phyloP scores from a whole-genome alignment of 2,329 filamentous ascomycete genomes.

The Exophiala alcalophila region DNA sequence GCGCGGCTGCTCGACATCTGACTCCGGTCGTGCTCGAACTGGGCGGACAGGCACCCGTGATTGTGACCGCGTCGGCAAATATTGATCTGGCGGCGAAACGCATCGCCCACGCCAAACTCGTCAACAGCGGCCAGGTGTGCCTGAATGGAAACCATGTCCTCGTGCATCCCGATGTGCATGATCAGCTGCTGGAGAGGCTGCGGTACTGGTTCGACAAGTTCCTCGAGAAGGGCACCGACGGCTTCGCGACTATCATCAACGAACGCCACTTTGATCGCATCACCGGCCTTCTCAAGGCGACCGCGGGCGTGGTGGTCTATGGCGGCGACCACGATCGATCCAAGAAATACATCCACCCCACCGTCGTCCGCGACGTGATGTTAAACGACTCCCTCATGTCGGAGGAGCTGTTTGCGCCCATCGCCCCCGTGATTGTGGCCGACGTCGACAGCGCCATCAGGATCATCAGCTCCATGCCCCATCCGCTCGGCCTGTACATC shows the following conservation, averaged over 20 bases:
- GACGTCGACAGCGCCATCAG: constrained; percentile 35
- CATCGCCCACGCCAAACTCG: constrained; percentile 44
- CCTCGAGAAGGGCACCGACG: constrained; percentile 29
- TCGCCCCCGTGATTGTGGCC: constrained; percentile 41
- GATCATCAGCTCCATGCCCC: constrained; percentile 32
- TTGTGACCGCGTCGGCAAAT: constrained; percentile 43
- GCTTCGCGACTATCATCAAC: constrained; percentile 42
- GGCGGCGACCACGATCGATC: constrained; percentile 35
- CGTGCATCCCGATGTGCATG: constrained; percentile 41
- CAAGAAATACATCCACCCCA: constrained; percentile 38
- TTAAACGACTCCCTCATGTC: constrained; percentile 40
- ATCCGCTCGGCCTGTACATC: constrained; percentile 44
- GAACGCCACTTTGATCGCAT: constrained; percentile 45
- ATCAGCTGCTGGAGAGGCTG: constrained; percentile 39
- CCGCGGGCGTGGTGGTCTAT: constrained; percentile 40
- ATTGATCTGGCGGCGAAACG: constrained; percentile 43
- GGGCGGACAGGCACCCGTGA: constrained; percentile 47
- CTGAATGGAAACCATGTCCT: constrained; percentile 46
- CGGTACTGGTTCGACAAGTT: constrained; percentile 37
- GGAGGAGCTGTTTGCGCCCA: constrained; percentile 48
- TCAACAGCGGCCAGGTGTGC: constrained; percentile 46
- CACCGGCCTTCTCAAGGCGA: constrained; percentile 36
- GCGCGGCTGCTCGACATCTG: constrained; percentile 46
- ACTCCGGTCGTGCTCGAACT: constrained; percentile 47
- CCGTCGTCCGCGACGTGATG: constrained; percentile 39